These are phyloP conservation scores for Thraustochytrium sp. DNA, from an alignment of 352 stramenopile genomes.

Conservation along the genomic window DNA sequence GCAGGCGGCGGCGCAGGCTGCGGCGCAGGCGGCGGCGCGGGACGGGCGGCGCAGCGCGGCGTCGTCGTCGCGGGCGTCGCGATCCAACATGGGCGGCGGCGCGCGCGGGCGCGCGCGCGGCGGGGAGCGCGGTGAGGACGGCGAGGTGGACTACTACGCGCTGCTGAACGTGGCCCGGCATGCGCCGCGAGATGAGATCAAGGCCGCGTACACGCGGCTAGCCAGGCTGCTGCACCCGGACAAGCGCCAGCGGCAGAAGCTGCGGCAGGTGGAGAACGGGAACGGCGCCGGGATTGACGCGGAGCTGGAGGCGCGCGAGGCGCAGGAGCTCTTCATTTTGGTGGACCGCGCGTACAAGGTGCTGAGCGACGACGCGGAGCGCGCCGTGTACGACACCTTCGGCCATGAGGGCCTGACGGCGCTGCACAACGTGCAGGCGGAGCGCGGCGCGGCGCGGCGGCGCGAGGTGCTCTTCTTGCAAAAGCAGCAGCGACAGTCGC, in stretches of 20 bases:
- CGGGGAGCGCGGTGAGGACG: background rate
- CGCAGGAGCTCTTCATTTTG: slow-evolving; percentile 34
- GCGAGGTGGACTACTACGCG: slow-evolving; percentile 34
- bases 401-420: slow-evolving; percentile 16
- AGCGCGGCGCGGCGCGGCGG: background rate
- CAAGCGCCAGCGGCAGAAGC: background rate
- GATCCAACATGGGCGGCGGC: background rate
- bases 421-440: slow-evolving; percentile 1
- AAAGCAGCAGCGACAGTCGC: background rate
- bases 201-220: slow-evolving; percentile 30
- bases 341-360: slow-evolving; percentile 39
- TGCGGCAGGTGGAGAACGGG: background rate
- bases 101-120: background rate
- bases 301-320: background rate
- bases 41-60: too few species aligned
- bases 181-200: slow-evolving; percentile 3
- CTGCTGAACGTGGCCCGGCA: slow-evolving; percentile 27
- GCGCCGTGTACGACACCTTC: slow-evolving; percentile 21
- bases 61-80: background rate
- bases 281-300: background rate
- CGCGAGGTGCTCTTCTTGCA: background rate
- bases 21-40: too few species aligned
- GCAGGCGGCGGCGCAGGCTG: too few species aligned
- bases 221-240: slow-evolving; percentile 14
- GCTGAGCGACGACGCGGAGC: background rate